A percentile compares a stretch with the other conserved stretches of the same genome.
Evolutionary conservation across 306 rosid genomes (phyloP).

Genomic region (Dryas octopetala): DNA sequence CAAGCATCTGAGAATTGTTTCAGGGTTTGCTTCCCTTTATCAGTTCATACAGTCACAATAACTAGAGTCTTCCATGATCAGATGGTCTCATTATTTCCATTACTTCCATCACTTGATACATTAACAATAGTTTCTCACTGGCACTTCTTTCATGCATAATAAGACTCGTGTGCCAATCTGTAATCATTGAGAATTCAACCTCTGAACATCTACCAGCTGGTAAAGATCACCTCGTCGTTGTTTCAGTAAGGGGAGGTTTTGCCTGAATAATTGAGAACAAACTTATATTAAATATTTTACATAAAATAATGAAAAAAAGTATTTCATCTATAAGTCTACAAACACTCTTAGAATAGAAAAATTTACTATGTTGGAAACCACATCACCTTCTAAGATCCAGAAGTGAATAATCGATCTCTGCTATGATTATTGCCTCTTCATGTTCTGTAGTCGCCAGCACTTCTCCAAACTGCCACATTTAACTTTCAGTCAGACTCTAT

Average conservation of each 20-base stretch:
- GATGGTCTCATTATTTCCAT: constrained; percentile 1
- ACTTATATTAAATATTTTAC: background rate
- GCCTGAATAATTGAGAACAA: constrained; percentile 49
- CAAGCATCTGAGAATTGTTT: too few relatives aligned
- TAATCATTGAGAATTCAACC: constrained; percentile 59
- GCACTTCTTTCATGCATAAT: background rate
- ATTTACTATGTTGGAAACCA: background rate
- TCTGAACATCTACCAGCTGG: constrained; percentile 85
- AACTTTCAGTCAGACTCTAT: constrained; percentile 22
- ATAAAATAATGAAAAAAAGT: background rate
- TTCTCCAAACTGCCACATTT: constrained; percentile 75
- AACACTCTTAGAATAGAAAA: constrained; percentile 6
- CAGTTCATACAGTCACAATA: background rate
- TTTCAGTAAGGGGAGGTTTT: constrained; percentile 72
- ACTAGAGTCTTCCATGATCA: background rate
- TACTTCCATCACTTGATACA: background rate
- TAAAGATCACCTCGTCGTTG: constrained; percentile 96
- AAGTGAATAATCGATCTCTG: constrained; percentile 77
- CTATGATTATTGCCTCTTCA: constrained; percentile 77
- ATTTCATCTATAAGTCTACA: background rate
- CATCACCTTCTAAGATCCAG: constrained; percentile 70
- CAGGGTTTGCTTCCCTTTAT: too few relatives aligned
- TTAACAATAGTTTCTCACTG: background rate
- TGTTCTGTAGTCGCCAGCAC: constrained; percentile 91
- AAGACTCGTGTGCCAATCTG: background rate